Conservation (phyloP, 305 asterid species). For the Solanum hybrid region DNA sequence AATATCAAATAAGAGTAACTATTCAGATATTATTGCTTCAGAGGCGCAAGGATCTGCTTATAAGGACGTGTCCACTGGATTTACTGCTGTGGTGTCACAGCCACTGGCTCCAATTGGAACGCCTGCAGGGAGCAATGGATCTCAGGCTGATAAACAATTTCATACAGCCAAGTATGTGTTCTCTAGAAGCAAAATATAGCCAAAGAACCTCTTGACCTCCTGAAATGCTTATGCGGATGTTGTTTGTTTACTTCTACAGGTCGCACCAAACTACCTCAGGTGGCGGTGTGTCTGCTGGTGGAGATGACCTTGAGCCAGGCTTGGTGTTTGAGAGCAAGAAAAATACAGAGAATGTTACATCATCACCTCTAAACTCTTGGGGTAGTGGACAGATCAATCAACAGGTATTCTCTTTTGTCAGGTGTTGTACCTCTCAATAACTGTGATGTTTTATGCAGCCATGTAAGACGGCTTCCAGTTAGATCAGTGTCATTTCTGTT, state of each 20-base stretch:
- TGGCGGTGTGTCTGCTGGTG: slow-evolving; percentile 32
- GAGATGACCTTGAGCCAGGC: slow-evolving; percentile 37
- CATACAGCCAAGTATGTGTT: slow-evolving; percentile 39
- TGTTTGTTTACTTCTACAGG: slow-evolving; percentile 34
- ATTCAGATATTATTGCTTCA: slow-evolving; percentile 34
- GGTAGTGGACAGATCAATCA: slow-evolving; percentile 32
- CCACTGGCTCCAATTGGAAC: slow-evolving; percentile 59
- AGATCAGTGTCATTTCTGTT: neutral
- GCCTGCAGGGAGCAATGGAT: slow-evolving; percentile 46
- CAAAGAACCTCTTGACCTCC: neutral
- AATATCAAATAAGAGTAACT: slow-evolving; percentile 22
- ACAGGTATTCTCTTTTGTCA: slow-evolving; percentile 20
- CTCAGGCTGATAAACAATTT: slow-evolving; percentile 26
- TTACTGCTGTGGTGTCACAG: slow-evolving; percentile 31
- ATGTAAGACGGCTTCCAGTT: neutral
- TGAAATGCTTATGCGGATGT: slow-evolving; percentile 8
- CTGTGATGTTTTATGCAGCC: neutral
- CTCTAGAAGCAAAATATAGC: neutral
- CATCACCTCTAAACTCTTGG: slow-evolving; percentile 36
- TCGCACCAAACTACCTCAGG: slow-evolving; percentile 29
- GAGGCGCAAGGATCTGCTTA: slow-evolving; percentile 33
- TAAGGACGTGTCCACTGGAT: slow-evolving; percentile 40
- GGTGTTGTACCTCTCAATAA: neutral
- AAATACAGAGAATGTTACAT: slow-evolving; percentile 18
- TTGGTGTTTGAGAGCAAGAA: slow-evolving; percentile 50